Base-by-base conservation (phyloP, 2,329 filamentous ascomycete species). In the Talaromyces sp. region DNA sequence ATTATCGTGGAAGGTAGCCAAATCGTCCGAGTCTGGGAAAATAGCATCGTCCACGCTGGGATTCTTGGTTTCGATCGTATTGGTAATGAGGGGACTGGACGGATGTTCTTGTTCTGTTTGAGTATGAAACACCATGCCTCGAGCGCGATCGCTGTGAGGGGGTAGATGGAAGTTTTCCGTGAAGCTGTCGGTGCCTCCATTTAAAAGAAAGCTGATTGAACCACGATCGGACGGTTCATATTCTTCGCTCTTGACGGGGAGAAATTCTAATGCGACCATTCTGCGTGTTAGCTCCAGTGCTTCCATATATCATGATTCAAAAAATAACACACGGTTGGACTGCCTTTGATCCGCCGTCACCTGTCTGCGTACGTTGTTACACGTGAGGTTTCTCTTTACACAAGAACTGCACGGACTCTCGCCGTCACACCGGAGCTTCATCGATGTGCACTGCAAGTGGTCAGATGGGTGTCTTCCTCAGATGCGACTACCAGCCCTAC, bases 401-500 rank as follows among this genome's bases (percentile, higher is more conserved):
- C 79, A 81, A 5, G 78, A 78, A 40, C 74, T 72, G 62, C 79
- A 81, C 16, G 79, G 79, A 59, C 68, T 76, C 34, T 69, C 66
- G 9, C 79, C 79, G 64, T 81, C 78, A 65, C 79, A 81, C 12
- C 79, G 78, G 18, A 81, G 72, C 63, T 81, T 81, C 75, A 80
- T 79, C 27, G 75, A 71, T 16, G 77, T 80, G 64, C 79, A 81
- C 78, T 80, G 63, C 44, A 54, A 55, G 52, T 5, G 27, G 44
- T 61, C 33, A 57, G 59, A 30, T 4, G 30, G 18, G n/a, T 23
- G 23, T 47, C 10, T 47, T 47, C 51, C 10, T 23, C 30, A 36
- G 4, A 33, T 2, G 31, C 4, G 36, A 14, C 6, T 28, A 14
- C 16, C 34, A 56, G 23, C 70, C 73, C 67, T 69, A 76, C 78